A percentile compares a stretch with the other conserved stretches of the same genome.
Evolutionary conservation across 2,329 filamentous ascomycete species (phyloP).

Genomic region (Trichoderma harzianum): DNA sequence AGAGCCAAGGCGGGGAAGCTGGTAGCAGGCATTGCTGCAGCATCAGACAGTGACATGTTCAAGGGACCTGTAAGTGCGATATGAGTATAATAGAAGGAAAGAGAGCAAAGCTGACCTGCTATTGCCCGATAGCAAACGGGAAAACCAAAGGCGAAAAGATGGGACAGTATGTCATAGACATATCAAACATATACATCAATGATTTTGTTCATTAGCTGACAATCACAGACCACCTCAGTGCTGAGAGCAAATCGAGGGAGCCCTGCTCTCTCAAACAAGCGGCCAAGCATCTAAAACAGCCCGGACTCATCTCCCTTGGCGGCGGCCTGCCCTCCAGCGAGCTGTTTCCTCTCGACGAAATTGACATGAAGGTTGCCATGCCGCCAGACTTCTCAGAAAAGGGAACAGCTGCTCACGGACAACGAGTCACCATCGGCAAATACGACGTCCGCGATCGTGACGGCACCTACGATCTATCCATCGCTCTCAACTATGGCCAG

Average conservation of each 20-base stretch:
- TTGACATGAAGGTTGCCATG: slow-evolving; percentile 70
- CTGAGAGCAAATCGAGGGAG: slow-evolving; percentile 58
- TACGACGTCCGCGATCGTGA: slow-evolving; percentile 68
- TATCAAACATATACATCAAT: background rate
- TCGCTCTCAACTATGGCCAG: slow-evolving; percentile 91
- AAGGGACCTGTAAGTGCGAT: slow-evolving; percentile 61
- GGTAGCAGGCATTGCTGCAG: slow-evolving; percentile 71
- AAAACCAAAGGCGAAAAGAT: slow-evolving; percentile 76
- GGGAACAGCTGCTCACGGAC: slow-evolving; percentile 59
- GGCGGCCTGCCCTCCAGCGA: slow-evolving; percentile 84
- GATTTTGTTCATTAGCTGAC: background rate
- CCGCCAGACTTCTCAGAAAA: slow-evolving; percentile 68
- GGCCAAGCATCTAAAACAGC: slow-evolving; percentile 72
- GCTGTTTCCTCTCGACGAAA: slow-evolving; percentile 85
- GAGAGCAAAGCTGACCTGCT: background rate
- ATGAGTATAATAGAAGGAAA: background rate
- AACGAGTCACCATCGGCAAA: slow-evolving; percentile 68
- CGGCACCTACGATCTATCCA: slow-evolving; percentile 67
- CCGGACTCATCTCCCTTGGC: slow-evolving; percentile 85
- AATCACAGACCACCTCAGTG: slow-evolving; percentile 53
- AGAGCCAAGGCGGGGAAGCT: slow-evolving; percentile 70
- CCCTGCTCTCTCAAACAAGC: slow-evolving; percentile 78
- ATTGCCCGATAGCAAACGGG: slow-evolving; percentile 33
- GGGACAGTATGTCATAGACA: slow-evolving; percentile 66
- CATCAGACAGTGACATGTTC: slow-evolving; percentile 77